These are phyloP conservation scores for Clathrospora elynae DNA, from an alignment of 2,329 filamentous ascomycete species.

Conservation along the genomic window DNA sequence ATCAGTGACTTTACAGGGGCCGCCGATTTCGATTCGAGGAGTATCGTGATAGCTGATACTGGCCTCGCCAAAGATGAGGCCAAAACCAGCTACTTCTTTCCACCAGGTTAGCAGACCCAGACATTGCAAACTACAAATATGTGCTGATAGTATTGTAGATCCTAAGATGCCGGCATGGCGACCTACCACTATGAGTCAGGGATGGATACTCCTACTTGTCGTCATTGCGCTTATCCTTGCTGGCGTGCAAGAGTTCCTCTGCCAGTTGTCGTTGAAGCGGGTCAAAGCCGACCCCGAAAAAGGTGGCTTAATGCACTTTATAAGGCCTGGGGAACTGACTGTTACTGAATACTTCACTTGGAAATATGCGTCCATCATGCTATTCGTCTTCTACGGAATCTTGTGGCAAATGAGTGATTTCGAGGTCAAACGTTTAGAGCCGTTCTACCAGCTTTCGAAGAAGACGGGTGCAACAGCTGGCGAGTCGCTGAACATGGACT, in stretches of 20 bases:
- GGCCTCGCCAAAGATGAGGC: conserved; percentile 23
- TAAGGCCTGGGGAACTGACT: conserved; percentile 34
- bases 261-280: conserved; percentile 40
- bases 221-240: conserved; percentile 43
- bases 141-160: conserved; percentile 26
- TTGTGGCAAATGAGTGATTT: conserved; percentile 58
- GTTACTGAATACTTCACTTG: conserved; percentile 44
- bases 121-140: not conserved
- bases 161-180: conserved; percentile 49
- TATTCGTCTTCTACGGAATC: conserved; percentile 56
- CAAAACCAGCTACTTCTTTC: conserved; percentile 49
- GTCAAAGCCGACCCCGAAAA: conserved; percentile 19
- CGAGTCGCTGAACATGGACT: conserved; percentile 72
- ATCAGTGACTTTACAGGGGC: conserved; percentile 50
- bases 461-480: conserved; percentile 45
- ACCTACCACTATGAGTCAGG: conserved; percentile 48
- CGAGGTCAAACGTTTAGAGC: conserved; percentile 57
- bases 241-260: conserved; percentile 46
- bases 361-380: conserved; percentile 52
- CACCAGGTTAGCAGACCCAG: conserved; percentile 25
- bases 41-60: conserved; percentile 28
- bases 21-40: conserved; percentile 40
- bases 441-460: conserved; percentile 53
- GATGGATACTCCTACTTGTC: conserved; percentile 43
- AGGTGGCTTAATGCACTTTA: conserved; percentile 40